A percentile compares a stretch with the other conserved stretches of the same genome.
phyloP scores from a whole-genome alignment of 306 rosid species.

The Cucurbita pepo region DNA sequence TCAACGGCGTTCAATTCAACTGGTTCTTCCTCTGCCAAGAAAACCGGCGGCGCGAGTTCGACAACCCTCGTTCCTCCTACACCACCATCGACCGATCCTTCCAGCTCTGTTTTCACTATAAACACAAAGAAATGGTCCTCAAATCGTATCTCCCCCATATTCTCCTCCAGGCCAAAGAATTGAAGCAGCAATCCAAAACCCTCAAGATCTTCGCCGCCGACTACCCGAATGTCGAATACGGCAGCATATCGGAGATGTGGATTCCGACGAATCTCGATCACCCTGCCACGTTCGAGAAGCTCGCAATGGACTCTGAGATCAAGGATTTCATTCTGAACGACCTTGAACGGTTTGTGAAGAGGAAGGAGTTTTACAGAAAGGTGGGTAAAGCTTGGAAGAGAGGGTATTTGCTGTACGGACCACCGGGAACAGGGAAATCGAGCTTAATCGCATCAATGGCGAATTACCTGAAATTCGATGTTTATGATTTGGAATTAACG shows the following conservation, averaged over 20 bases:
- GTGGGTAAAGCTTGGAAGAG: conserved; percentile 85
- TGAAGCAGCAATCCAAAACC: conserved; percentile 33
- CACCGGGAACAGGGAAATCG: conserved; percentile 80
- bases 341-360: conserved; percentile 31
- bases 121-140: conserved; percentile 34
- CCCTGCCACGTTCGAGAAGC: conserved; percentile 51
- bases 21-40: conserved; percentile 32
- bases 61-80: conserved; percentile 8
- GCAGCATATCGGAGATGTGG: conserved; percentile 23
- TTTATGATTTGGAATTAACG: conserved; percentile 62
- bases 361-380: conserved; percentile 44
- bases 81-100: conserved; percentile 27
- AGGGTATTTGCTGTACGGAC: conserved; percentile 63
- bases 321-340: conserved; percentile 33
- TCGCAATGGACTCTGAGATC: conserved; percentile 36
- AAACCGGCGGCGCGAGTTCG: background rate
- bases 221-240: conserved; percentile 4
- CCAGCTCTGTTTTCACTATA: conserved; percentile 42
- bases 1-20: conserved; percentile 26
- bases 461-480: conserved; percentile 42
- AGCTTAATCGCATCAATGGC: conserved; percentile 83
- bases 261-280: conserved; percentile 38
- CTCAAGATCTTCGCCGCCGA: conserved; percentile 39
- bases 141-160: conserved; percentile 35
- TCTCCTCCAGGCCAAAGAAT: conserved; percentile 17